Evolutionary conservation across 106 monocot genomes (phyloP).

Genomic region (Platanthera guangdongensis): DNA sequence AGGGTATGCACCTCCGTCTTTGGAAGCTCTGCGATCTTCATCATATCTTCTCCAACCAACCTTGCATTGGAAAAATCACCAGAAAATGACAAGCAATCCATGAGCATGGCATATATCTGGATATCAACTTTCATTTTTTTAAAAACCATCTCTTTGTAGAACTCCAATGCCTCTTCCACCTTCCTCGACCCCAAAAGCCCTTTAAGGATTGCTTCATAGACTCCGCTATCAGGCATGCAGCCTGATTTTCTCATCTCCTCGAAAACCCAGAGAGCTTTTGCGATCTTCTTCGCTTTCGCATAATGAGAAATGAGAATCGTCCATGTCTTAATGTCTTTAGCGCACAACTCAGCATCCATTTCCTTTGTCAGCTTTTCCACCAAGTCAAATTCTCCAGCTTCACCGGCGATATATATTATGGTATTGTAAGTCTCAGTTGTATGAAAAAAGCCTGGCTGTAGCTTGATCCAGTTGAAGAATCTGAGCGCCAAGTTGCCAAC

Average conservation of each 20-base stretch:
- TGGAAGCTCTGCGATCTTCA: slow-evolving; percentile 22
- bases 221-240: slow-evolving; percentile 30
- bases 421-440: slow-evolving; percentile 54
- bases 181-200: slow-evolving; percentile 38
- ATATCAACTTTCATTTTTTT: slow-evolving; percentile 24
- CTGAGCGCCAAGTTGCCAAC: slow-evolving; percentile 34
- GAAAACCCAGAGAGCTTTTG: slow-evolving; percentile 45
- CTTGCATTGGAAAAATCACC: slow-evolving; percentile 27
- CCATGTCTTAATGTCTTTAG: slow-evolving; percentile 70
- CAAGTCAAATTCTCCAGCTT: slow-evolving; percentile 42
- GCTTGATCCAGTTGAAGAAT: slow-evolving; percentile 76
- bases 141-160: slow-evolving; percentile 69
- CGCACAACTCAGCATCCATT: slow-evolving; percentile 47
- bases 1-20: slow-evolving; percentile 29
- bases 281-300: slow-evolving; percentile 46
- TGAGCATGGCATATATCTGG: slow-evolving; percentile 31
- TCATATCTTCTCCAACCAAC: slow-evolving; percentile 57
- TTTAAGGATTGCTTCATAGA: slow-evolving; percentile 36
- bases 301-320: slow-evolving; percentile 61
- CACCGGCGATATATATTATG: slow-evolving; percentile 78
- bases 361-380: slow-evolving; percentile 49
- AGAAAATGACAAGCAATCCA: slow-evolving; percentile 29
- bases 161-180: slow-evolving; percentile 62
- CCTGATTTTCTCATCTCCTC: slow-evolving; percentile 52
- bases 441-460: slow-evolving; percentile 34